phyloP scores from a whole-genome alignment of 371 early-diverging fungal genomes.

The Basidiobolus meristosporus region DNA sequence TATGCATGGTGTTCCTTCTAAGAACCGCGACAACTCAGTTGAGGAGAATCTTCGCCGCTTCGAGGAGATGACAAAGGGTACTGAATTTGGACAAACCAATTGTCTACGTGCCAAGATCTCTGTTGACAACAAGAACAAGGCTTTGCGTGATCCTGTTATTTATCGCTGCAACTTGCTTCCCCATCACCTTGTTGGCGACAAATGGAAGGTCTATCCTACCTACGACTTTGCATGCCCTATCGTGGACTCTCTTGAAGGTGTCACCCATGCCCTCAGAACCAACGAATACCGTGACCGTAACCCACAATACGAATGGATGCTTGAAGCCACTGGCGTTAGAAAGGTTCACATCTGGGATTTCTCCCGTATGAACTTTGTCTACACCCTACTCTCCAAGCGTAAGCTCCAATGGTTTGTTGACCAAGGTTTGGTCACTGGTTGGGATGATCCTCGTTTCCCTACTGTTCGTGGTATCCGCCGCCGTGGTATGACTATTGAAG shows the following conservation, averaged over 20 bases:
- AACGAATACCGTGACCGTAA: conserved; percentile 99
- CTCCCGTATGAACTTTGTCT: conserved; percentile 94
- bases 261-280: conserved; percentile 94
- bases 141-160: conserved; percentile 98
- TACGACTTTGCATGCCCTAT: conserved; percentile 99
- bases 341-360: conserved; percentile 88
- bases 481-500: conserved; percentile 97
- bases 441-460: conserved; percentile 99
- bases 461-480: conserved; percentile 96
- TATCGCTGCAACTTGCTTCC: conserved; percentile 90
- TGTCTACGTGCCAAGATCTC: conserved; percentile 98
- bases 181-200: conserved; percentile 64
- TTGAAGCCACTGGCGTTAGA: conserved; percentile 75
- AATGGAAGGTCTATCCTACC: conserved; percentile 97
- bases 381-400: conserved; percentile 98
- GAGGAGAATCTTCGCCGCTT: conserved; percentile 89
- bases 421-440: conserved; percentile 75
- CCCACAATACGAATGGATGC: conserved; percentile 97
- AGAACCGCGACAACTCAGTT: conserved; percentile 65
- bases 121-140: conserved; percentile 84
- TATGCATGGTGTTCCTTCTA: conserved; percentile 74
- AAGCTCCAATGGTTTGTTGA: conserved; percentile 98
- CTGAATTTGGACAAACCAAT: conserved; percentile 62
- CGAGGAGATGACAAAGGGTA: conserved; percentile 86
- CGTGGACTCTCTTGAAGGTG: conserved; percentile 96